Evolutionary conservation across 1,284 basidiomycete genomes (phyloP).

Genomic region (Phenoliferia sp.): DNA sequence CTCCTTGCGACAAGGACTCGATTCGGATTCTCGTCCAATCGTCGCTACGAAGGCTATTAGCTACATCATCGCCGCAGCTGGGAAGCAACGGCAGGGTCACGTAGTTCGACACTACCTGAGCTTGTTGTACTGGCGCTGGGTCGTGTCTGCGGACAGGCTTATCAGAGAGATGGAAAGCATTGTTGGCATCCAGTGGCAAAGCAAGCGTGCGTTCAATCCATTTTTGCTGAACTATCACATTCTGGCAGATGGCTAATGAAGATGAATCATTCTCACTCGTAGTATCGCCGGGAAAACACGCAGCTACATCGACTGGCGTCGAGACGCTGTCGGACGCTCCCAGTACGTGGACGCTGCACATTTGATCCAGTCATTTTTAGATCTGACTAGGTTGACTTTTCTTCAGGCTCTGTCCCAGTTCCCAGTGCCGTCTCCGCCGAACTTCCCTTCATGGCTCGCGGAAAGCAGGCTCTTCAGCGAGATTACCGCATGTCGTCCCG

Average conservation of each 20-base stretch:
- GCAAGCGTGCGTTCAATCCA: not conserved
- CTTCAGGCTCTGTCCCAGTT: not conserved
- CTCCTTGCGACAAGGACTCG: not conserved
- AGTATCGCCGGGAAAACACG: not conserved
- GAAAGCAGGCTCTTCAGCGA: not conserved
- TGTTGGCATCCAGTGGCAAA: not conserved
- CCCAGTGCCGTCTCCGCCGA: not conserved
- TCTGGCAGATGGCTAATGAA: not conserved
- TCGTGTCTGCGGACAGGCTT: not conserved
- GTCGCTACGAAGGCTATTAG: conserved; percentile 23
- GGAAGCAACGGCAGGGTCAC: conserved; percentile 3
- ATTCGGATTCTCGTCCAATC: conserved; percentile 10
- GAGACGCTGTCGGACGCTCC: no score
- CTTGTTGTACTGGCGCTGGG: conserved; percentile 22
- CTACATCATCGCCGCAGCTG: conserved; percentile 17
- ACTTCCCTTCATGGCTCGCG: not conserved
- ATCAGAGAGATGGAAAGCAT: conserved; percentile 15
- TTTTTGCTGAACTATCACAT: not conserved
- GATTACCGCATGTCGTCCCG: conserved; percentile 20
- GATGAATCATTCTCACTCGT: not conserved
- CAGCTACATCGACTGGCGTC: no score
- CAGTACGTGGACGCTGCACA: no score
- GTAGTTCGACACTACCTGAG: conserved; percentile 29
- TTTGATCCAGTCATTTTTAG: not conserved
- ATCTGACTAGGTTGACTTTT: not conserved